Percentiles rank a stretch among this genome's conserved stretches.
Conservation (phyloP, 345 rosid species). For the Erodium maritimum region DNA sequence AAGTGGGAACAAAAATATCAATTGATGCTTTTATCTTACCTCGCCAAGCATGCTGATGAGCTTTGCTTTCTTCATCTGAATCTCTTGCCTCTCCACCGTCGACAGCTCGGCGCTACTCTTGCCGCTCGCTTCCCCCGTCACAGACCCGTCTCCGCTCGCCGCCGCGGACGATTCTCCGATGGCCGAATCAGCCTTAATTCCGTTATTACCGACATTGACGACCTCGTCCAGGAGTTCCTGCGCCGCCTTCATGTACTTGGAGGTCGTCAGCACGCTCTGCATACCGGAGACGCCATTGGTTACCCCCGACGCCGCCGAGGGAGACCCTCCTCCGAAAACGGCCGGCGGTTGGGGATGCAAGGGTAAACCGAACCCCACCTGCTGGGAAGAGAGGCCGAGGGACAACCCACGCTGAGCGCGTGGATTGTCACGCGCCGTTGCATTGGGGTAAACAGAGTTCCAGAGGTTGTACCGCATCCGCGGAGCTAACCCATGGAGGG, state of each 20-base stretch:
- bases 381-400: constrained; percentile 75
- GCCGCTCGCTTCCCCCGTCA: constrained; percentile 29
- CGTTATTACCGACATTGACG: constrained; percentile 51
- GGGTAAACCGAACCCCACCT: constrained; percentile 32
- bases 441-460: constrained; percentile 36
- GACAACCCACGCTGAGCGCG: constrained; percentile 80
- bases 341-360: constrained; percentile 14
- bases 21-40: constrained; percentile 25
- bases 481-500: constrained; percentile 69
- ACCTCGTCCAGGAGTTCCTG: constrained; percentile 93
- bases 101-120: constrained; percentile 53
- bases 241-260: constrained; percentile 88
- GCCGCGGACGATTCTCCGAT: constrained; percentile 43
- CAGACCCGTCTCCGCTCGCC: constrained; percentile 15
- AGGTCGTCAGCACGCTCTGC: constrained; percentile 58
- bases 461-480: constrained; percentile 70
- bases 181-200: constrained; percentile 17
- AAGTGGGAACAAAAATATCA: too few species aligned
- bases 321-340: constrained; percentile 65
- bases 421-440: constrained; percentile 47
- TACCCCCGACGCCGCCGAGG: constrained; percentile 64
- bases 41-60: constrained; percentile 83
- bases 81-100: constrained; percentile 85
- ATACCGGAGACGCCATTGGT: constrained; percentile 53
- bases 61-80: constrained; percentile 97